Conservation (phyloP, 371 early-diverging fungal genomes). For the Parasitella parasitica region DNA sequence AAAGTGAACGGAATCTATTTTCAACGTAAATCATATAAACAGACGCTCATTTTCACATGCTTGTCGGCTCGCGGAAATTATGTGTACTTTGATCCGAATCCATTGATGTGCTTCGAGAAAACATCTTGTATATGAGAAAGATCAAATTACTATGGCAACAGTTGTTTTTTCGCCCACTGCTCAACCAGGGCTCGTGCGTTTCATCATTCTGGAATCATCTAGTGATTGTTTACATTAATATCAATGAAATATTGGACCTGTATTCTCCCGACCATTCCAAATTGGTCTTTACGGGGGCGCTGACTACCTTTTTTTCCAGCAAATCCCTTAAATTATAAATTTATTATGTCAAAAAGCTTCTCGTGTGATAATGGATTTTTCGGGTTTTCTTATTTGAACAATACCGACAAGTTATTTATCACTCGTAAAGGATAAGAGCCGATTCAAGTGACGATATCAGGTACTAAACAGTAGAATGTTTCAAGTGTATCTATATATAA, state of each 20-base stretch:
- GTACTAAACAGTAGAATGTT: neutral
- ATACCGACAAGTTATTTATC: neutral
- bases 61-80: neutral
- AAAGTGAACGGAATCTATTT: too few relatives aligned
- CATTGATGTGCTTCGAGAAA: neutral
- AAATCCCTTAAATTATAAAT: neutral
- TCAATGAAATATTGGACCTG: neutral
- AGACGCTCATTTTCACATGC: neutral
- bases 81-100: too few relatives aligned
- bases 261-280: neutral
- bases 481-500: too few relatives aligned
- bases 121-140: neutral
- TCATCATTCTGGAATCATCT: neutral
- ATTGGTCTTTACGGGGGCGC: neutral
- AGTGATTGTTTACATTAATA: neutral
- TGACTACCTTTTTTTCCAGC: neutral
- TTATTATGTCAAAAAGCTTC: neutral
- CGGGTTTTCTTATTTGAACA: neutral
- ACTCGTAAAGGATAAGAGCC: conserved; percentile 2
- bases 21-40: too few relatives aligned
- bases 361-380: neutral
- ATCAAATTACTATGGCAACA: neutral
- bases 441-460: neutral
- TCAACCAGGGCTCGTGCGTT: neutral
- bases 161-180: too few relatives aligned